Evolutionary conservation across 495 filamentous ascomycete species (phyloP), one percentile per base, ranked within the genome.

Genomic region (Poronia punctata): DNA sequence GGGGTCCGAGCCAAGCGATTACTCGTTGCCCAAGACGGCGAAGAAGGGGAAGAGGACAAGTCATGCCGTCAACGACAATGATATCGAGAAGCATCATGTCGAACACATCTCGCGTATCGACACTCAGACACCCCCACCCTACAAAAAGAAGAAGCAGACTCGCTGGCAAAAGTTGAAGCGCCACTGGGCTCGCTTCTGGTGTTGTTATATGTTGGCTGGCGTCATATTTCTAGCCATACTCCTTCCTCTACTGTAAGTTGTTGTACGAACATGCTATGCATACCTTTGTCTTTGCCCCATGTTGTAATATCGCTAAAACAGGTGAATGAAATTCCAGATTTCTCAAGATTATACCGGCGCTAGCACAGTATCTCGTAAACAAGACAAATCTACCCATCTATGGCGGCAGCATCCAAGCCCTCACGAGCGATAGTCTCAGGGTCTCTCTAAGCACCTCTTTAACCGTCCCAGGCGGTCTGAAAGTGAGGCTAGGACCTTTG

Each of bases 291-390:
- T 27, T 8, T 5, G 5, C 20, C n/a, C n/a, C n/a, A 27, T 27
- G 24, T 27, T 27, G 7, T 5, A 16, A 32, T 6, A n/a, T 7
- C 29, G 14, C 6, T 6, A 5, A 32, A 16, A 32, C 29, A 7
- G 12, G 14, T 14, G 12, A 25, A 11, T 6, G 7, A 20, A 25
- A n/a, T 32, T 30, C 17, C 35, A 71, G 67, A 44, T 71, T 71
- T 55, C 44, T 66, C 3, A 46, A 67, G 33, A 49, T 58, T 27
- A 62, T 71, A 15, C 67, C 67, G 3, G 64, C 63, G 35, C 57
- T 71, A 35, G 64, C 67, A 0, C 67, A 69, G 36, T 43, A 59
- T 19, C 57, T 71, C 26, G 59, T 69, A 18, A 50, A 65, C 48
- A 59, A 60, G 27, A 65, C 63, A 3, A 31, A 46, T 10, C 59